phyloP scores from a whole-genome alignment of 1,139 yeast species.

The Zygoascus meyerae region DNA sequence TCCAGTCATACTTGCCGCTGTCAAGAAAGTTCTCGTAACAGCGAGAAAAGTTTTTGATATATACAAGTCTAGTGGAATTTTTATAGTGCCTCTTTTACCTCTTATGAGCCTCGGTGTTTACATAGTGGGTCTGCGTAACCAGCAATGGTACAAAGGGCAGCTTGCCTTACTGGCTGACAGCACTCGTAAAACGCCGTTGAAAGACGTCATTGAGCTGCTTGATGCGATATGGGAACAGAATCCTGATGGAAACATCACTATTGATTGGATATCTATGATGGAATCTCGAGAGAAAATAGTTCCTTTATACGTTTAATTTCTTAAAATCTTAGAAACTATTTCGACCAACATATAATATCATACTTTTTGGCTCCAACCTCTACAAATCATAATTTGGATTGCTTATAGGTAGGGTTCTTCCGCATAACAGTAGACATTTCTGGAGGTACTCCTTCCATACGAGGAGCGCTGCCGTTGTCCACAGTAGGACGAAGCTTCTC shows the following conservation, averaged over 20 bases:
- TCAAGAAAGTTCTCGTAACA: not conserved
- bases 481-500: slow-evolving; percentile 6
- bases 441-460: slow-evolving; percentile 8
- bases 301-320: not conserved
- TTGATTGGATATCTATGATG: not conserved
- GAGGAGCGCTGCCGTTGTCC: slow-evolving; percentile 12
- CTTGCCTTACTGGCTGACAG: not conserved
- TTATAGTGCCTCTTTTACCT: not conserved
- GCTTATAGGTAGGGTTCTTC: not conserved
- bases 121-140: not conserved
- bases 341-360: too few relatives aligned
- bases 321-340: too few relatives aligned
- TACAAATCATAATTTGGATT: too few relatives aligned
- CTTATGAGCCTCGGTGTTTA: not conserved
- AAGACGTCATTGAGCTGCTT: not conserved
- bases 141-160: slow-evolving; percentile 1
- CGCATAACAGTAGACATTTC: slow-evolving; percentile 11
- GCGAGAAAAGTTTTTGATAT: not conserved
- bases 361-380: too few relatives aligned
- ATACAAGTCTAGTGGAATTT: not conserved
- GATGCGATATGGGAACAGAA: not conserved
- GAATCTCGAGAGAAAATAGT: not conserved
- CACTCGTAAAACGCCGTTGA: not conserved
- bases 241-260: not conserved
- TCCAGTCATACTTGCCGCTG: not conserved